These are phyloP conservation scores for Cicer yamashitae DNA, from an alignment of 306 rosid genomes.

Conservation along the genomic window DNA sequence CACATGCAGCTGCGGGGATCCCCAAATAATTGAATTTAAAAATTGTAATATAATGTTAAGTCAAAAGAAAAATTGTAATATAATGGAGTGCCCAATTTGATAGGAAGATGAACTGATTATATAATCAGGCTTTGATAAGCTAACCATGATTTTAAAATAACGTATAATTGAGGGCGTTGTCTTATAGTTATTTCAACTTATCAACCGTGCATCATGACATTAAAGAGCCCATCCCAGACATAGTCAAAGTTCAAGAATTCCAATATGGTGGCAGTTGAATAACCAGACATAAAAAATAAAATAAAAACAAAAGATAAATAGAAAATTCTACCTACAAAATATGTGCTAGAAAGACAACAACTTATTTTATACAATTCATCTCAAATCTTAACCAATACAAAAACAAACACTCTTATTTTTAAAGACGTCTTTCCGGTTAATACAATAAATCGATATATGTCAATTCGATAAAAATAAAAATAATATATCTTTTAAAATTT, in stretches of 20 bases:
- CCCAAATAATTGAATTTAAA: not conserved
- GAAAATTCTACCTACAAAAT: no score
- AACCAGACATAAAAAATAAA: not conserved
- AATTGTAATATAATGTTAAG: not conserved
- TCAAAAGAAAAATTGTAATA: not conserved
- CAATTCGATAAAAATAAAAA: no score
- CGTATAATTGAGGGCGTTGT: conserved; percentile 5
- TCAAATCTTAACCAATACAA: no score
- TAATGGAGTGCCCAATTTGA: not conserved
- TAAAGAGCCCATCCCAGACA: not conserved
- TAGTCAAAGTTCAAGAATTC: not conserved
- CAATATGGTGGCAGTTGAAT: not conserved
- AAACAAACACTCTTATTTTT: no score
- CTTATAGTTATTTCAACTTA: conserved; percentile 25
- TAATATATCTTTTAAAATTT: no score
- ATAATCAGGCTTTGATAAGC: conserved; percentile 24
- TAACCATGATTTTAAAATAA: not conserved
- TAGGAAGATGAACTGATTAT: not conserved
- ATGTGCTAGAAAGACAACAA: no score
- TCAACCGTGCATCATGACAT: conserved; percentile 24
- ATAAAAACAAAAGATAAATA: no score
- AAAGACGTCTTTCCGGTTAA: no score
- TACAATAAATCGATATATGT: no score
- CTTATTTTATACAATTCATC: no score
- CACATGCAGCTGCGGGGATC: not conserved